Evolutionary conservation across 1,284 basidiomycete genomes (phyloP).

Genomic region (Phellopilus nigrolimitatus): DNA sequence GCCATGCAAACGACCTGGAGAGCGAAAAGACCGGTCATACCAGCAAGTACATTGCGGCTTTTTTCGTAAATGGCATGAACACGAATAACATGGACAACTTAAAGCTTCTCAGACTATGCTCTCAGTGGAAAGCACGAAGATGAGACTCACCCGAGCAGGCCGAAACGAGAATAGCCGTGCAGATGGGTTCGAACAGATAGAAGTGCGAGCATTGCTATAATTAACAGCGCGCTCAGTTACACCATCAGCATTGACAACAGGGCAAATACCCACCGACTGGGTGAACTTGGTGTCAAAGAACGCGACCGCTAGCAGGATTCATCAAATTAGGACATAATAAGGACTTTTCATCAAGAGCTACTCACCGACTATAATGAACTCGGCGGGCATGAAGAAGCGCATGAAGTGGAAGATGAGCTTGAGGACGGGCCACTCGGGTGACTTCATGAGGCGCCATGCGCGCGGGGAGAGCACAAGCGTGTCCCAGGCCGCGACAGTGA

Average conservation of each 20-base stretch:
- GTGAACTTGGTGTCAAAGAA: conserved; percentile 74
- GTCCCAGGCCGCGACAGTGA: conserved; percentile 83
- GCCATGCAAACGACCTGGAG: conserved; percentile 65
- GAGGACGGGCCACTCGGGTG: conserved; percentile 68
- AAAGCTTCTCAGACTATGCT: no score
- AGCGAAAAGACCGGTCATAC: conserved; percentile 55
- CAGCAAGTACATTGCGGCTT: conserved; percentile 45
- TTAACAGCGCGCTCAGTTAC: neutral
- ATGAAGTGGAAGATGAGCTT: conserved; percentile 73
- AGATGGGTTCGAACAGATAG: conserved; percentile 79
- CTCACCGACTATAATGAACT: conserved; percentile 71
- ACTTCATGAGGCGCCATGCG: conserved; percentile 63
- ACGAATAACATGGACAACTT: conserved; percentile 69
- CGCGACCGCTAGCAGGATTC: conserved; percentile 50
- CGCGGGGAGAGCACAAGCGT: conserved; percentile 75
- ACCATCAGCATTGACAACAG: neutral
- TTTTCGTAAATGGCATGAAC: conserved; percentile 72
- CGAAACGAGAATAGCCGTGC: conserved; percentile 70
- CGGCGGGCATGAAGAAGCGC: conserved; percentile 67
- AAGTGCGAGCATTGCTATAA: conserved; percentile 58
- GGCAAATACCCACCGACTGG: conserved; percentile 38
- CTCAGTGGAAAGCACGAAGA: no score
- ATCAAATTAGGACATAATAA: conserved; percentile 9
- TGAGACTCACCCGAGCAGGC: no score
- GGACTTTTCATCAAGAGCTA: conserved; percentile 14